phyloP scores from a whole-genome alignment of 1,139 yeast species.

The Arxiozyma slooffiae region DNA sequence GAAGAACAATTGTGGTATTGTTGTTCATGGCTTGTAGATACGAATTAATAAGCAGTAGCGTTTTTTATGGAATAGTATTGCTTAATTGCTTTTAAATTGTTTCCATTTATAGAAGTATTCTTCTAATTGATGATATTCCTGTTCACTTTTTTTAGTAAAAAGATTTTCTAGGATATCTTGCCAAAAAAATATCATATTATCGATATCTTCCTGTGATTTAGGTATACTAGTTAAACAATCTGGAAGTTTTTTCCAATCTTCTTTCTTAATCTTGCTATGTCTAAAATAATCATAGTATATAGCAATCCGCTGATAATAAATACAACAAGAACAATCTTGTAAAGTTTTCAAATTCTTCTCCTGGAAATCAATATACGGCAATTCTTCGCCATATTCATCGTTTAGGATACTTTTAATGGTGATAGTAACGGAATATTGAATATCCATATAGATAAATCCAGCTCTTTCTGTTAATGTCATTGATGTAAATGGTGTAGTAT shows the following conservation, averaged over 20 bases:
- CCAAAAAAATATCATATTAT: constrained; percentile 47
- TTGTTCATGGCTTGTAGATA: no score
- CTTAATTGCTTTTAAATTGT: background rate
- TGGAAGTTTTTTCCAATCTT: constrained; percentile 27
- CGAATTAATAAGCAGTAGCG: no score
- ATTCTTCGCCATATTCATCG: constrained; percentile 50
- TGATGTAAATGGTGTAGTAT: background rate
- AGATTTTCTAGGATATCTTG: constrained; percentile 34
- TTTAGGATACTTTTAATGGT: constrained; percentile 46
- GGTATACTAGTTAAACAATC: constrained; percentile 30
- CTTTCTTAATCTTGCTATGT: constrained; percentile 16
- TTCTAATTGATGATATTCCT: constrained; percentile 27
- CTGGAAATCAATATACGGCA: constrained; percentile 43
- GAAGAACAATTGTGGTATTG: background rate
- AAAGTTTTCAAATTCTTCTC: constrained; percentile 32
- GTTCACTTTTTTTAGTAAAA: constrained; percentile 36
- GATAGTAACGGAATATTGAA: constrained; percentile 36
- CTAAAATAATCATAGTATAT: constrained; percentile 46
- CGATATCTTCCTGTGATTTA: constrained; percentile 24
- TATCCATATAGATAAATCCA: constrained; percentile 29
- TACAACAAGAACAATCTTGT: constrained; percentile 35
- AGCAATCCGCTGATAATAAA: constrained; percentile 46
- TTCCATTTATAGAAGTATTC: constrained; percentile 6
- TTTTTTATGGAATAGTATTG: no score
- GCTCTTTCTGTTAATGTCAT: constrained; percentile 2